Evolutionary conservation across 2,329 filamentous ascomycete genomes (phyloP).

Genomic region (Talaromyces sp.): DNA sequence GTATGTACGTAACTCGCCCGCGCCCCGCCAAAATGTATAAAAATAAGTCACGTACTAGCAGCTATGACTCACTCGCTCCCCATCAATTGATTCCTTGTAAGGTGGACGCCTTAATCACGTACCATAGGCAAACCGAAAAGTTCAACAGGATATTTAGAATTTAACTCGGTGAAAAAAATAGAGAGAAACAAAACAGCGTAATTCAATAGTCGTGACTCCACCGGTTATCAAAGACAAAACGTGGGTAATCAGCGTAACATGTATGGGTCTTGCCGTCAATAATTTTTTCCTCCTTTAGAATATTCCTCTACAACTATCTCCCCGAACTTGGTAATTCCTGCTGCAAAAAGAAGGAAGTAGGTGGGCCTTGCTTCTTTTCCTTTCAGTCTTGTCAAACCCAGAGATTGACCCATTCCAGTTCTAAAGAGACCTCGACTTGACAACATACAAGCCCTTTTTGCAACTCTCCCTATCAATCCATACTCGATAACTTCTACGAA

Average conservation of each 20-base stretch:
- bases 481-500: not conserved
- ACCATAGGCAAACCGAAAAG: not conserved
- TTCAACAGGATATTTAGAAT: not conserved
- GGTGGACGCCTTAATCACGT: no score
- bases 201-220: not conserved
- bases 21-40: not conserved
- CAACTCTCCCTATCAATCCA: not conserved
- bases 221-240: not conserved
- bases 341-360: not conserved
- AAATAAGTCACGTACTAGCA: not conserved
- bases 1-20: not conserved
- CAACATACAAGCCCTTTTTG: not conserved
- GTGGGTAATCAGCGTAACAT: not conserved
- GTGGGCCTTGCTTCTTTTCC: not conserved
- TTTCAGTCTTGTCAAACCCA: not conserved
- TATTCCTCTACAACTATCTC: not conserved
- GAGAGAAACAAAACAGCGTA: not conserved
- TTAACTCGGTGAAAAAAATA: not conserved
- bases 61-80: not conserved
- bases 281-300: not conserved
- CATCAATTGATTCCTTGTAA: not conserved
- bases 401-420: not conserved
- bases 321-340: not conserved
- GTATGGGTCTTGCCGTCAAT: not conserved
- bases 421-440: not conserved